Percentiles rank a stretch among this genome's conserved stretches.
Conservation (phyloP, 148 eudicot genomes). For the Chenopodium quinoa region DNA sequence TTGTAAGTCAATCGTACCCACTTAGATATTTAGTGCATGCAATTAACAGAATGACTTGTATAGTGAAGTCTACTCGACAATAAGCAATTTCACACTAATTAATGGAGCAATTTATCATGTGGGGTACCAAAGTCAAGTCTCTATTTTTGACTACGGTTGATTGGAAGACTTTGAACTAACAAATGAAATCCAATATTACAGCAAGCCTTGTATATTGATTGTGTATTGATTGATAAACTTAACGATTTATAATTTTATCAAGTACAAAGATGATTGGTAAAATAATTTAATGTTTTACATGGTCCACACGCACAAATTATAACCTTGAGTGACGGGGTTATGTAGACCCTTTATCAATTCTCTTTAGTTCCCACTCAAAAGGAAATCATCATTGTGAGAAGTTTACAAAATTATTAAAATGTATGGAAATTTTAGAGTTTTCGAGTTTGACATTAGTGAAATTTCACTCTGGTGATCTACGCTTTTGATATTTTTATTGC, state of each 20-base stretch:
- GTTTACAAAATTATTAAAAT: not conserved
- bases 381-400: not conserved
- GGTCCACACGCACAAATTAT: not conserved
- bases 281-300: no score
- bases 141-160: not conserved
- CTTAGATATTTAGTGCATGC: not conserved
- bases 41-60: not conserved
- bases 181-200: not conserved
- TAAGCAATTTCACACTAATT: not conserved
- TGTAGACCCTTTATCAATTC: not conserved
- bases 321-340: not conserved
- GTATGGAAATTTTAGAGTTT: no score
- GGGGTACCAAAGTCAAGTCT: constrained; percentile 4
- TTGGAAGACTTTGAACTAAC: constrained; percentile 5
- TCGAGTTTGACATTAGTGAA: no score
- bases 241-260: no score
- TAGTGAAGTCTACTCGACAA: constrained; percentile 1
- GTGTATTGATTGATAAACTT: no score
- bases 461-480: no score
- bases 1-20: not conserved
- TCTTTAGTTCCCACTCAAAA: not conserved
- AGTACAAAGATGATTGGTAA: no score
- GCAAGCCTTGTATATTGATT: not conserved
- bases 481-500: no score
- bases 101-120: not conserved